Evolutionary conservation across 148 eudicot genomes (phyloP), one percentile per base, ranked within the genome.

Genomic region (Fagopyrum homotropicum): DNA sequence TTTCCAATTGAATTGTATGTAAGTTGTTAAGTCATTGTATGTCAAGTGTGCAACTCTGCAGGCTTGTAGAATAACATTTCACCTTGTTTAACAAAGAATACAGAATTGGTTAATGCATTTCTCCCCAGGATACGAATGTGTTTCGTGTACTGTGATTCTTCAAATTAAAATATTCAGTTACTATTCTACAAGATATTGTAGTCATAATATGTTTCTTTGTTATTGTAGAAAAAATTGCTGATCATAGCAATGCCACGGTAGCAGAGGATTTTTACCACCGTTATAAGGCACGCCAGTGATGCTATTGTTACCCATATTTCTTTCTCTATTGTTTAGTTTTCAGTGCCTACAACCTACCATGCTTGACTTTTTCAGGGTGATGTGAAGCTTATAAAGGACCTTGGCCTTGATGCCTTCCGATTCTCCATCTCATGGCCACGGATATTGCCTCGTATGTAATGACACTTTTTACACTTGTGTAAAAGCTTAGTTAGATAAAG

Each of bases 391-490:
- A 66, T 66, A 44, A 35, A 9, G 45, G 71, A 66, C 47, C 45
- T 66, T 16, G 71, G 46, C 17, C 16, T 66, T 10, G 71, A 35
- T 44, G 71, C 71, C 44, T 66, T 66, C 15, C 17, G 71, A 66
- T 66, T 66, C 16, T 66, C 71, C 71, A 66, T 66, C 47, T 66
- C 71, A 29, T 66, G 71, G 71, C 45, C 71, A 66, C 71, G 71
- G 10, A 14, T 66, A 11, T 40, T 66, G 46, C 71, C 71, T 66
- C 19, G 71, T 66, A 66, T 30, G 71, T 15, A 54, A 54, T 17
- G 9, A 56, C 29, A 56, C 9, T n/a, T 56, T 7, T 17, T 56
- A 15, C 5, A 16, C 14, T 55, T 12, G 22, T 55, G 4, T n/a
- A 55, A 48, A 6, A 6, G 7, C 7, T 48, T 6, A 9, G 0